A percentile compares a stretch with the other conserved stretches of the same genome.
phyloP scores from a whole-genome alignment of 2,329 filamentous ascomycete species.

The Penicillium sp. region DNA sequence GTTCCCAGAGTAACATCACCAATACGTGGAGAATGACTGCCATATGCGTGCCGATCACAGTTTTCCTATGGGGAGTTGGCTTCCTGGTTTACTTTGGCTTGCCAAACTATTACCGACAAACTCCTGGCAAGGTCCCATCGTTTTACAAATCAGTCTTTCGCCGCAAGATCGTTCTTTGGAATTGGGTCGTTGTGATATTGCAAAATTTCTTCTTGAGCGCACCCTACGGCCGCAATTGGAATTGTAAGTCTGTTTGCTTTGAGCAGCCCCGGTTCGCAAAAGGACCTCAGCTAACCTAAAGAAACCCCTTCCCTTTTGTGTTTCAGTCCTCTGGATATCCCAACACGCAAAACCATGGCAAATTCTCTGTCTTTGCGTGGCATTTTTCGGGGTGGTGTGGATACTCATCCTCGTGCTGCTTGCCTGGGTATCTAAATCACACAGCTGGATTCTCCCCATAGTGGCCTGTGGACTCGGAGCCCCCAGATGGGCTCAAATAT shows the following conservation, averaged over 20 bases:
- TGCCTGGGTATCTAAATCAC: conserved; percentile 51
- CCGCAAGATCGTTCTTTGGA: conserved; percentile 62
- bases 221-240: conserved; percentile 62
- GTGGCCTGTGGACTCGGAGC: conserved; percentile 61
- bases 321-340: conserved; percentile 51
- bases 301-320: too few relatives aligned
- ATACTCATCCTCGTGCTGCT: conserved; percentile 42
- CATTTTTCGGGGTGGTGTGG: conserved; percentile 54
- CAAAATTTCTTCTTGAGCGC: conserved; percentile 64
- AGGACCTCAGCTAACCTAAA: too few relatives aligned
- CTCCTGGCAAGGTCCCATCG: conserved; percentile 57
- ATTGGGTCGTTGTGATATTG: conserved; percentile 57
- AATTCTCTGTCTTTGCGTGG: conserved; percentile 47
- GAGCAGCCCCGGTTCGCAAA: neutral
- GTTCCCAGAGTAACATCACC: conserved; percentile 32
- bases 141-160: conserved; percentile 59
- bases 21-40: conserved; percentile 45
- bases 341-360: conserved; percentile 52
- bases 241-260: conserved; percentile 36
- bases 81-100: conserved; percentile 54
- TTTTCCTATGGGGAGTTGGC: conserved; percentile 54
- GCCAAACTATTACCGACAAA: conserved; percentile 60
- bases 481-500: conserved; percentile 62
- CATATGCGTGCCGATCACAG: conserved; percentile 53
- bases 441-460: conserved; percentile 62